Base-by-base conservation (phyloP, 73 alveolate species). In the Durusdinium trenchii region DNA sequence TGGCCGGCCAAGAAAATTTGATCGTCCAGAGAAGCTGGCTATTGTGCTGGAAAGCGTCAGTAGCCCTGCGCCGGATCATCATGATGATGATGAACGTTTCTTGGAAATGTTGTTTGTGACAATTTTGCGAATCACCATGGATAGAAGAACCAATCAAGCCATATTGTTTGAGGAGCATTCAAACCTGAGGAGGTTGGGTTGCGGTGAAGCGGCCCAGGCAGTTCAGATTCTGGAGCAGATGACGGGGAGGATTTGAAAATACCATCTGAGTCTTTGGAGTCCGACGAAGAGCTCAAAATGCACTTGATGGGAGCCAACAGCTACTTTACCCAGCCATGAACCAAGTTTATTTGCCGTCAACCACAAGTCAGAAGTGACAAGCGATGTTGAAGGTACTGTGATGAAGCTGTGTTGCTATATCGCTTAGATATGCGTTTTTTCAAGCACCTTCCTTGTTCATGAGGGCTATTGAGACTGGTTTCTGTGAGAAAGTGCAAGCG, bases 1-100 rank as follows among this genome's bases (percentile, higher is more conserved):
- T 62, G 76, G 76, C 36, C 76, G 76, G 36, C 76, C 76, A 38
- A 62, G 76, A 62, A 62, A 62, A 38, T 62, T 62, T 62, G n/a
- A n/a, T n/a, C 76, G 32, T 5, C 76, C 38, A 12, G 76, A 62
- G 76, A 62, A 62, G 32, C 36, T 62, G 40, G 32, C 40, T 4
- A 23, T 62, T 62, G 76, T 62, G 32, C 38, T 62, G 40, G 76
- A 62, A 62, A 20, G 32, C 76, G 32, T 35, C 18, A 6, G 18
- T 20, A 5, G 40, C n/a, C n/a, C n/a, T n/a, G n/a, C n/a, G n/a
- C n/a, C n/a, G n/a, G n/a, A n/a, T 20, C 76, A 62, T 35, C 38
- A 6, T 62, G 16, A 6, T 62, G 76, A 62, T 62, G n/a, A n/a
- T n/a, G 76, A 62, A 9, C 6, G 76, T 23, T 9, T 6, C 76